Conservation (phyloP, 2,329 filamentous ascomycete species). For the Talaromyces sp. region DNA sequence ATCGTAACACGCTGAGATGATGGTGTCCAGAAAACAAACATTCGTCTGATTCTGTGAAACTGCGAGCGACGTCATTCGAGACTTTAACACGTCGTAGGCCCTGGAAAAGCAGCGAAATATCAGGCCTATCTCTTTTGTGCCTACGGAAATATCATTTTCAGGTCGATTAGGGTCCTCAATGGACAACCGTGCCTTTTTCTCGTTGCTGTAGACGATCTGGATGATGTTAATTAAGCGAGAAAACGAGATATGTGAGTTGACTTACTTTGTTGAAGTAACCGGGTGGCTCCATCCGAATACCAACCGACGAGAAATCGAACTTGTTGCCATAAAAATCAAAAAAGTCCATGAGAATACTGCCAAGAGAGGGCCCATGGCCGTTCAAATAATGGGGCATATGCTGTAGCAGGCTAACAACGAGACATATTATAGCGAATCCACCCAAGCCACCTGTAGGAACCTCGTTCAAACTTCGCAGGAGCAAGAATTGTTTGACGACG, state of each 20-base stretch:
- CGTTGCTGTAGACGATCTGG: slow-evolving; percentile 12
- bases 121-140: slow-evolving; percentile 63
- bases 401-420: slow-evolving; percentile 85
- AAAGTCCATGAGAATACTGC: slow-evolving; percentile 78
- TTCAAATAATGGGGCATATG: slow-evolving; percentile 66
- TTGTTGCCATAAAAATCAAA: slow-evolving; percentile 81
- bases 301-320: slow-evolving; percentile 65
- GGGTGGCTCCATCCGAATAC: slow-evolving; percentile 71
- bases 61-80: slow-evolving; percentile 47
- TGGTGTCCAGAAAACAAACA: slow-evolving; percentile 56
- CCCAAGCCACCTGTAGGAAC: slow-evolving; percentile 86
- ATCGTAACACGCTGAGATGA: slow-evolving; percentile 74
- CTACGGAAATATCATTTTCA: slow-evolving; percentile 83
- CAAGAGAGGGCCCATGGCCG: slow-evolving; percentile 65
- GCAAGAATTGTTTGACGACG: slow-evolving; percentile 84
- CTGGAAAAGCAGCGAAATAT: slow-evolving; percentile 67
- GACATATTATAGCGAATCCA: slow-evolving; percentile 88
- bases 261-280: slow-evolving; percentile 70
- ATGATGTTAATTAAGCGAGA: background rate
- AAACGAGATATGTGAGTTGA: background rate
- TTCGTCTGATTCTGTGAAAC: slow-evolving; percentile 37
- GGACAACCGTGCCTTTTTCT: slow-evolving; percentile 56
- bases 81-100: slow-evolving; percentile 55
- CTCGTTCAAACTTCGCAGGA: slow-evolving; percentile 87
- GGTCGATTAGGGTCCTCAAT: slow-evolving; percentile 89